Conservation (phyloP, 2,329 filamentous ascomycete genomes). For the Penicillium sp. region DNA sequence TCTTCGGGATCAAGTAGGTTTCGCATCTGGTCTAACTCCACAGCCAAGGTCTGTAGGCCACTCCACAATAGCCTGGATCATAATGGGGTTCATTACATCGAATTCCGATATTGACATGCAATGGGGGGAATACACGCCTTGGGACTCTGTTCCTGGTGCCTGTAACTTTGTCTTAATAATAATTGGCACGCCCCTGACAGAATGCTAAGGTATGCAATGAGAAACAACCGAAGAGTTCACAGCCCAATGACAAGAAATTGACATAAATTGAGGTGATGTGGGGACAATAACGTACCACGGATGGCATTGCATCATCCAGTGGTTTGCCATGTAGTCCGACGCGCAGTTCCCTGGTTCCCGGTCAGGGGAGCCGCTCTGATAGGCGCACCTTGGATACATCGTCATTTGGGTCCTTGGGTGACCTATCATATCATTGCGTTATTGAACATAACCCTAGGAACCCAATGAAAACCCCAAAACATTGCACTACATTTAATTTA, state of each 20-base stretch:
- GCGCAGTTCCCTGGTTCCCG: constrained; percentile 1
- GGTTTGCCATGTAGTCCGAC: neutral
- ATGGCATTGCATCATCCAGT: neutral
- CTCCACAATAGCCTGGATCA: constrained; percentile 14
- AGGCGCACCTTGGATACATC: neutral
- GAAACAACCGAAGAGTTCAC: neutral
- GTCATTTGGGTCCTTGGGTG: neutral
- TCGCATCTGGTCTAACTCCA: constrained; percentile 7
- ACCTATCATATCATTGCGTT: neutral
- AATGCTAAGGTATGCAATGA: neutral
- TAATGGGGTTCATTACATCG: constrained; percentile 1
- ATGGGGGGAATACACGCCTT: neutral
- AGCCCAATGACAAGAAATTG: neutral
- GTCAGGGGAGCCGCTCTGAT: constrained; percentile 2
- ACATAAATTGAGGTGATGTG: neutral
- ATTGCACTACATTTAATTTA: neutral
- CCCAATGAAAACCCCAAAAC: neutral
- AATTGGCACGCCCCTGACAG: constrained; percentile 9
- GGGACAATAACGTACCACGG: neutral
- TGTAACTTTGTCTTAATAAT: neutral
- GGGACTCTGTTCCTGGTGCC: neutral
- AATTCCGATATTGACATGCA: neutral
- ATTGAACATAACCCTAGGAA: constrained; percentile 2
- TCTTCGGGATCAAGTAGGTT: neutral
- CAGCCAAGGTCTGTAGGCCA: constrained; percentile 1